Base-by-base conservation (phyloP, 441 rosid species). In the Pelargonium fulgidum region DNA sequence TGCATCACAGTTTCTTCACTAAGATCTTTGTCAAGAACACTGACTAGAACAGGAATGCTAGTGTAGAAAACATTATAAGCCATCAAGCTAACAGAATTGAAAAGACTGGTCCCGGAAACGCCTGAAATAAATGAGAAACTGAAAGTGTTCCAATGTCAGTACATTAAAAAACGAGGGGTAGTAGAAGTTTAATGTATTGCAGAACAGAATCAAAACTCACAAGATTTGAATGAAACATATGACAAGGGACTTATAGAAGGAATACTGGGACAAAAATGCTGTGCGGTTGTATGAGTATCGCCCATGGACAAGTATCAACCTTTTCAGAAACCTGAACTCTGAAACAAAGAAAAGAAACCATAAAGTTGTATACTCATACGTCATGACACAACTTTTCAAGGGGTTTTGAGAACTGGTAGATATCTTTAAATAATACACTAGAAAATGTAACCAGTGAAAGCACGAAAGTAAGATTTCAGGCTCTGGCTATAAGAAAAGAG, bases 61-160 rank as follows among this genome's bases (percentile, higher is more conserved):
- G 98, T 92, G 82, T 95, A 92, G 88, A 95, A 92, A 68, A 95
- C 99, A 52, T 95, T 92, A 75, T 89, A 91, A 63, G 98, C 97
- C 99, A 95, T 95, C 89, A 95, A 84, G 83, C 99, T 95, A 71
- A 95, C 89, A 29, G 98, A 92, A 72, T 92, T 95, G 82, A 95
- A 95, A 77, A 95, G 97, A 79, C 98, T 95, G 81, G 98, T 91
- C 70, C 98, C 99, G 65, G 99, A 95, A 70, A 95, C 89, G 65
- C 99, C 99, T 92, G 99, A 92, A 82, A 95, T 87, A 75, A 95
- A 95, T 65, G 99, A 95, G 85, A 95, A 95, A 84, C 98, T 95
- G 86, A 59, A 65, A 19, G 70, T 67, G 62, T 66, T 69, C 78
- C 68, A 64, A 39, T 71, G 85, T 92, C 84, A 95, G 92, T 75